phyloP scores from a whole-genome alignment of 306 rosid genomes.

The Sindora glabra region DNA sequence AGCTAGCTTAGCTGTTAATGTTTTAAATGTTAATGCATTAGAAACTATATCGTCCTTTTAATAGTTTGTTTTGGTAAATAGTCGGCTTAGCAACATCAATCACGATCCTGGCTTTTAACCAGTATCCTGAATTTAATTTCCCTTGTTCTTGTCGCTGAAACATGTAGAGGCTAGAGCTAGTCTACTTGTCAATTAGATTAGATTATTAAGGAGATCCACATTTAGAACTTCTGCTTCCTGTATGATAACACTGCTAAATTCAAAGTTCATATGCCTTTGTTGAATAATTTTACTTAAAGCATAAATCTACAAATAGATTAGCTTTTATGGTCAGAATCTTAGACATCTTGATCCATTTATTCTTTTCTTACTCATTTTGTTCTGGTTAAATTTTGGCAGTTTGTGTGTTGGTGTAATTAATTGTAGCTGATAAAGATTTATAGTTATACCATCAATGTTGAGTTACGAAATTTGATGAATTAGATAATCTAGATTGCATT shows the following conservation, averaged over 20 bases:
- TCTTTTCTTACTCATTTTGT: not conserved
- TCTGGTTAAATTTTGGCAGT: not conserved
- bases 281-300: slow-evolving; percentile 5
- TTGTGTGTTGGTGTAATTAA: not conserved
- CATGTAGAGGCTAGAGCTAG: not conserved
- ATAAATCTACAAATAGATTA: not conserved
- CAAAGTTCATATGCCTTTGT: not conserved
- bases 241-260: not conserved
- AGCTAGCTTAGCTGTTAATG: not conserved
- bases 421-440: not conserved
- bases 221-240: not conserved
- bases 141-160: not conserved
- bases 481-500: slow-evolving; percentile 1
- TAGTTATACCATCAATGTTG: not conserved
- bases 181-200: slow-evolving; percentile 4
- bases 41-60: not conserved
- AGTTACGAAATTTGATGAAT: not conserved
- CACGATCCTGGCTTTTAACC: slow-evolving; percentile 1
- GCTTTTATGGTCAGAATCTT: not conserved
- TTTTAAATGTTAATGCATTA: not conserved
- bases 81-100: not conserved
- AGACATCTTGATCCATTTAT: not conserved
- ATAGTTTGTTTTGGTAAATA: not conserved
- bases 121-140: not conserved
- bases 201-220: slow-evolving; percentile 4